Percentiles rank a stretch among this genome's conserved stretches.
Conservation (phyloP, 768 basidiomycete species). For the Leucosporidium yakuticum region DNA sequence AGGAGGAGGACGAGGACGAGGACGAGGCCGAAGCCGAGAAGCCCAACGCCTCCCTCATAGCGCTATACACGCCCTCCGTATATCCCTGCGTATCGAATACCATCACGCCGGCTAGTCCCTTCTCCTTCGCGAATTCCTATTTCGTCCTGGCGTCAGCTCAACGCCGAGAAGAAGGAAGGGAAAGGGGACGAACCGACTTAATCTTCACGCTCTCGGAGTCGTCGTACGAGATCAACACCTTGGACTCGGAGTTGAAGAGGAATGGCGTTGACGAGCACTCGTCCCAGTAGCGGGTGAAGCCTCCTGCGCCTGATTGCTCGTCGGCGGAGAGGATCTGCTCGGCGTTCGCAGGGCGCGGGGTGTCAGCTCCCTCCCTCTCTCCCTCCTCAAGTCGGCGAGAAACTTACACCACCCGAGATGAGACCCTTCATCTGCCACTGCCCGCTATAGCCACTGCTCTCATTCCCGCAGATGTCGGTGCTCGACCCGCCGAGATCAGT, state of each 20-base stretch:
- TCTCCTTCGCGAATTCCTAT: too few relatives aligned
- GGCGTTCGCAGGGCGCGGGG: background rate
- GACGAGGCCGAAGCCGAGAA: too few relatives aligned
- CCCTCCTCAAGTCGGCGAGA: too few relatives aligned
- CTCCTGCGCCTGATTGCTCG: slow-evolving; percentile 6
- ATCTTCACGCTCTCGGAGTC: background rate
- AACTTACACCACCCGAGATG: slow-evolving; percentile 11
- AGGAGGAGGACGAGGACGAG: too few relatives aligned
- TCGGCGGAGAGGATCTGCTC: slow-evolving; percentile 15
- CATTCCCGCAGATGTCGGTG: slow-evolving; percentile 21
- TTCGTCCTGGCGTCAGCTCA: too few relatives aligned
- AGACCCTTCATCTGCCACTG: slow-evolving; percentile 17
- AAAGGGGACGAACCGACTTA: slow-evolving; percentile 8
- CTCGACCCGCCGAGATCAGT: slow-evolving; percentile 10
- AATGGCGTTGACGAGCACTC: slow-evolving; percentile 24
- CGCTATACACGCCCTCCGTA: background rate
- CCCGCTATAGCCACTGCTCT: background rate
- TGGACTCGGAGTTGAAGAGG: slow-evolving; percentile 22
- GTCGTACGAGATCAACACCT: slow-evolving; percentile 26
- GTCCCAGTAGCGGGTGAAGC: slow-evolving; percentile 25
- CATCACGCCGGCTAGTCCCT: background rate
- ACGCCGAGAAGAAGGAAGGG: background rate
- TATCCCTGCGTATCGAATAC: slow-evolving; percentile 15
- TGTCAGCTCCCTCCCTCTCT: too few relatives aligned
- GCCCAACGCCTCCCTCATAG: background rate